Evolutionary conservation across 192 early-diverging fungal species (phyloP), one percentile per base, ranked within the genome.

Genomic region (Coemansia sp.): DNA sequence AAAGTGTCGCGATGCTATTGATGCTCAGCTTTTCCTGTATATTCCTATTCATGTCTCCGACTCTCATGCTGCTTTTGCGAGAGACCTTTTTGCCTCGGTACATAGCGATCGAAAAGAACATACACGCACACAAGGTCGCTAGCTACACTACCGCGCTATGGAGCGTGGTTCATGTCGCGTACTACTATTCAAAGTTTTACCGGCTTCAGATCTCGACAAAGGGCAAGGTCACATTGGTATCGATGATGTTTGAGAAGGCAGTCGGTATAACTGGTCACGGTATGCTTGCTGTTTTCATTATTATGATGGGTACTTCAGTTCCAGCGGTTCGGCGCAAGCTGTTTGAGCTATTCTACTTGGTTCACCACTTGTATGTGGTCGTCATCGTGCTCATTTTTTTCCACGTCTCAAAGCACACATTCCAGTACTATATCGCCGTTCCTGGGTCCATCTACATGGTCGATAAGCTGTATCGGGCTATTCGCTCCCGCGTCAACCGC

Each of bases 321-420:
- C 75, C 85, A 0, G 52, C 39, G 1, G 75, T 87, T 36, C 70
- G 85, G 11, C 78, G 79, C 49, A 70, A 57, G 64, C 31, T 68
- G 33, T 82, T 77, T 63, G 93, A 95, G 83, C 81, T 89, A 24
- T 95, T 95, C 75, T 95, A 92, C 85, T 89, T 92, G 73, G 83
- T 90, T 18, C 93, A 95, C 73, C 92, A 95, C 70, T 81, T 95
- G 44, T 93, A 92, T 73, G 86, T 94, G 61, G 72, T 89, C 60
- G 86, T 92, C 61, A 89, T 95, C 60, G 83, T 88, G 18, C 80
- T 87, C 5, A 76, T 89, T 2, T 87, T 93, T 60, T 86, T 89
- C 80, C 94, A 95, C 79, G 88, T 91, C 22, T 53, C 83, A 0
- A 89, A 85, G 66, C 84, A 87, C 69, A 87, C 84, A 1, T 93